These are phyloP conservation scores for Fusarium sp. DNA, from an alignment of 2,329 filamentous ascomycete genomes.

Conservation along the genomic window DNA sequence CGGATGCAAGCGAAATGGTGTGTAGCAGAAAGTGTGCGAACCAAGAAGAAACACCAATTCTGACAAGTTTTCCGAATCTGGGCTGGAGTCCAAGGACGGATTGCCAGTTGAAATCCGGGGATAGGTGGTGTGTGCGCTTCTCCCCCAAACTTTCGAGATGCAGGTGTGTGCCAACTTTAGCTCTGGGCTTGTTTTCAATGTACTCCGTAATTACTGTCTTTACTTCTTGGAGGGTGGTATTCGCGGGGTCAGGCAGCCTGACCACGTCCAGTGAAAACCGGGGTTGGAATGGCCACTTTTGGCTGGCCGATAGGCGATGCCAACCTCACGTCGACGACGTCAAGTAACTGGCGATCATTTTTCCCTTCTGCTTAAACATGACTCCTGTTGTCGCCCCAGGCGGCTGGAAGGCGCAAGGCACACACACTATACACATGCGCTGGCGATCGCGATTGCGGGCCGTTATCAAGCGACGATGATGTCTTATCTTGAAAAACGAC, in stretches of 20 bases:
- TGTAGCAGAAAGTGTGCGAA: conserved; percentile 31
- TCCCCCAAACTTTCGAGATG: conserved; percentile 18
- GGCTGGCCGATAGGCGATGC: conserved; percentile 28
- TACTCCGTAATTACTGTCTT: not conserved
- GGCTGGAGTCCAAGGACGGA: not conserved
- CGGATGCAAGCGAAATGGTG: conserved; percentile 27
- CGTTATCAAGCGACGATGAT: conserved; percentile 18
- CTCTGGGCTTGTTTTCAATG: conserved; percentile 6
- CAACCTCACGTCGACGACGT: conserved; percentile 25
- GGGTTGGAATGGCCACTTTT: conserved; percentile 27
- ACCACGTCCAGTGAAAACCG: conserved; percentile 22
- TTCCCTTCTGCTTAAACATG: not conserved
- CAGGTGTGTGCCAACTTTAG: conserved; percentile 14
- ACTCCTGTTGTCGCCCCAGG: conserved; percentile 5
- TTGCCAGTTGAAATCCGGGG: conserved; percentile 29
- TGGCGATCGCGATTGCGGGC: conserved; percentile 18
- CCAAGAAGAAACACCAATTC: conserved; percentile 23
- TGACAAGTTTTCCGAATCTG: conserved; percentile 23
- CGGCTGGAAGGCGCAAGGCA: conserved; percentile 7
- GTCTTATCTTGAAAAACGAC: conserved; percentile 21
- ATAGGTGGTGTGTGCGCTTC: conserved; percentile 31
- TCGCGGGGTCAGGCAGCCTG: conserved; percentile 17
- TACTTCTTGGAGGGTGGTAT: conserved; percentile 33
- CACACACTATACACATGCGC: not conserved
- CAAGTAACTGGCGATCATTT: conserved; percentile 25